These are phyloP conservation scores for Postia placenta DNA, from an alignment of 768 basidiomycete genomes.

Conservation along the genomic window DNA sequence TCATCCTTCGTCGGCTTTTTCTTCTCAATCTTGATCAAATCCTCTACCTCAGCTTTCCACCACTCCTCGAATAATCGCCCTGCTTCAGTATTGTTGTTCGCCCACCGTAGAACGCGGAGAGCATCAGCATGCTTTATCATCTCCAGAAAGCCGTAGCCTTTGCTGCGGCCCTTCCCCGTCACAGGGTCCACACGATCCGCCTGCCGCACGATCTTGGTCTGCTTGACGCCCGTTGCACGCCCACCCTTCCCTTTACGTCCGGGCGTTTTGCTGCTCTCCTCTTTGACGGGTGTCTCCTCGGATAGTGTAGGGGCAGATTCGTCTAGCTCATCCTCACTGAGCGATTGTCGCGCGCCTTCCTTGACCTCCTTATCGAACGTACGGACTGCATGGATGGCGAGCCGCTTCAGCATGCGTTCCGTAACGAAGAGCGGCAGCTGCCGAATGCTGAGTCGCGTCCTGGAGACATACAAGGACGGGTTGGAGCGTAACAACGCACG, in stretches of 20 bases:
- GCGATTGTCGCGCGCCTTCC: slow-evolving; percentile 45
- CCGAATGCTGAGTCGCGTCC: slow-evolving; percentile 89
- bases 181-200: slow-evolving; percentile 83
- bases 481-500: slow-evolving; percentile 80
- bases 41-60: slow-evolving; percentile 78
- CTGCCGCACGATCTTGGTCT: slow-evolving; percentile 90
- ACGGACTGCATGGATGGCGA: slow-evolving; percentile 75
- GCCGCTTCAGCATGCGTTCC: slow-evolving; percentile 83
- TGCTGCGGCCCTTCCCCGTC: slow-evolving; percentile 81
- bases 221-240: slow-evolving; percentile 56
- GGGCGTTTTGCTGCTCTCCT: slow-evolving; percentile 15
- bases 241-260: slow-evolving; percentile 24
- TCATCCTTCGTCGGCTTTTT: slow-evolving; percentile 40
- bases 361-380: slow-evolving; percentile 78
- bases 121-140: slow-evolving; percentile 86
- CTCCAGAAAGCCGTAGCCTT: slow-evolving; percentile 96
- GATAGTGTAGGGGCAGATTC: slow-evolving; percentile 29
- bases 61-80: slow-evolving; percentile 63
- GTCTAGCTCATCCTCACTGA: slow-evolving; percentile 68
- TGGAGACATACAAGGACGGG: slow-evolving; percentile 91
- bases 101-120: slow-evolving; percentile 86
- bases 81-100: slow-evolving; percentile 80
- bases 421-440: slow-evolving; percentile 89
- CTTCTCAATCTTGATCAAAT: slow-evolving; percentile 52
- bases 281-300: slow-evolving; percentile 20